Evolutionary conservation across 768 basidiomycete genomes (phyloP).

Genomic region (Kwoniella mangroviensis): DNA sequence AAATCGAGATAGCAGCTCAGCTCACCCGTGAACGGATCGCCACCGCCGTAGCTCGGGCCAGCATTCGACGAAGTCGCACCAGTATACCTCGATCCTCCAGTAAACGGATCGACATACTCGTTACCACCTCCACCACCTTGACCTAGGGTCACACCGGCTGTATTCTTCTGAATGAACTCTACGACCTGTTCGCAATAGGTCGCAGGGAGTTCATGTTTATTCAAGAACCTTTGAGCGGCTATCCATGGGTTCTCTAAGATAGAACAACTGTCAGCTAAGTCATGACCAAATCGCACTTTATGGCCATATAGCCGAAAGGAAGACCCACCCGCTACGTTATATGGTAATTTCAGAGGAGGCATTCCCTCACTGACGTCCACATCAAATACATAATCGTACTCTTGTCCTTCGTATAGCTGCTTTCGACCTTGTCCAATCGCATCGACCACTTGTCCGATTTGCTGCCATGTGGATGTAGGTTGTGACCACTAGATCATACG

Average conservation of each 20-base stretch:
- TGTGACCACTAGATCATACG: constrained; percentile 73
- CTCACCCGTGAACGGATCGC: constrained; percentile 54
- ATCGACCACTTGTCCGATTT: constrained; percentile 94
- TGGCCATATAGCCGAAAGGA: too few relatives aligned
- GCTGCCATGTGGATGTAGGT: constrained; percentile 74
- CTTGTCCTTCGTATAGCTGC: constrained; percentile 88
- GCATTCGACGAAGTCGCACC: constrained; percentile 29
- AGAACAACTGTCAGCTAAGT: constrained; percentile 70
- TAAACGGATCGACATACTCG: constrained; percentile 84
- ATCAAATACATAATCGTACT: constrained; percentile 99
- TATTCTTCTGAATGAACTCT: constrained; percentile 90
- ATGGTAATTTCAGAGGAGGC: constrained; percentile 91
- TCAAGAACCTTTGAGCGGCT: constrained; percentile 87
- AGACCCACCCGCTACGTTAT: constrained; percentile 77
- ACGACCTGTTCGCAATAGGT: constrained; percentile 88
- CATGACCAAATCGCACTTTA: constrained; percentile 58
- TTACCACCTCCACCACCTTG: constrained; percentile 55
- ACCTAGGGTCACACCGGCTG: constrained; percentile 71
- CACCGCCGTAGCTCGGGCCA: constrained; percentile 24
- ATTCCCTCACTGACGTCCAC: constrained; percentile 93
- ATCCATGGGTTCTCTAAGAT: constrained; percentile 81
- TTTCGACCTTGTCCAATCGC: constrained; percentile 88
- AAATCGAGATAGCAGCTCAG: background rate
- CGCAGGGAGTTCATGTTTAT: constrained; percentile 78
- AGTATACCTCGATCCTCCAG: constrained; percentile 64